Conservation (phyloP, 208 protist genomes). For the Wallacemonas sp. region DNA sequence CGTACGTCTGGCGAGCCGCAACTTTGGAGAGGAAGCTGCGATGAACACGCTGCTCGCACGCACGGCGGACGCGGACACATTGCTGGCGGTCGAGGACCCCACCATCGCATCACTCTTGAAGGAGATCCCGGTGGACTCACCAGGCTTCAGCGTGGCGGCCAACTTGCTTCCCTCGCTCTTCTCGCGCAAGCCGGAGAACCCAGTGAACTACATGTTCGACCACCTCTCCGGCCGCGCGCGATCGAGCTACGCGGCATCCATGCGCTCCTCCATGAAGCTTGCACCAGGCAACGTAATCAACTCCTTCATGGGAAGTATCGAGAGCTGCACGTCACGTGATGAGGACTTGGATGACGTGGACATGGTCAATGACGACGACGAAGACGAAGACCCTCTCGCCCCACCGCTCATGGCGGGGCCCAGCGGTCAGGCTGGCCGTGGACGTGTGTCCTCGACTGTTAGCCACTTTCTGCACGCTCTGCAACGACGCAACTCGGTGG, state of each 20-base stretch:
- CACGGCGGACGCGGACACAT: constrained; percentile 22
- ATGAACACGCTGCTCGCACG: constrained; percentile 21
- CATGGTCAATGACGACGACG: constrained; percentile 21
- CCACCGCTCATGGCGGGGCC: background rate
- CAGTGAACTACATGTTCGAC: constrained; percentile 70
- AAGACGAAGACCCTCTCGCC: constrained; percentile 5
- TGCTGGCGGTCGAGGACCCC: constrained; percentile 39
- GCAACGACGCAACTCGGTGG: constrained; percentile 1
- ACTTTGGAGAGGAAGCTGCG: constrained; percentile 40
- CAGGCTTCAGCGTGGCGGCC: constrained; percentile 44
- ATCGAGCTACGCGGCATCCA: constrained; percentile 34
- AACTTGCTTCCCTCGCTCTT: constrained; percentile 52
- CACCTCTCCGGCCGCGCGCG: constrained; percentile 41
- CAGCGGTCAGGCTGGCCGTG: background rate
- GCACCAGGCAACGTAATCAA: constrained; percentile 21
- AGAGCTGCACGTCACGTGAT: constrained; percentile 47
- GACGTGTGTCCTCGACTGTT: background rate
- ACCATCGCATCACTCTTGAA: constrained; percentile 47
- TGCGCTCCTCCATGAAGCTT: constrained; percentile 26
- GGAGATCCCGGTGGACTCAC: constrained; percentile 40
- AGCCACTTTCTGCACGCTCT: constrained; percentile 9
- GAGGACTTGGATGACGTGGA: constrained; percentile 31
- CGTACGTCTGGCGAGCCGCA: constrained; percentile 44
- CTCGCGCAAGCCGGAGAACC: constrained; percentile 56
- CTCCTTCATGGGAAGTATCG: constrained; percentile 28